Evolutionary conservation across 2,329 filamentous ascomycete species (phyloP).

Genomic region (Ploettnerulaceae sp.): DNA sequence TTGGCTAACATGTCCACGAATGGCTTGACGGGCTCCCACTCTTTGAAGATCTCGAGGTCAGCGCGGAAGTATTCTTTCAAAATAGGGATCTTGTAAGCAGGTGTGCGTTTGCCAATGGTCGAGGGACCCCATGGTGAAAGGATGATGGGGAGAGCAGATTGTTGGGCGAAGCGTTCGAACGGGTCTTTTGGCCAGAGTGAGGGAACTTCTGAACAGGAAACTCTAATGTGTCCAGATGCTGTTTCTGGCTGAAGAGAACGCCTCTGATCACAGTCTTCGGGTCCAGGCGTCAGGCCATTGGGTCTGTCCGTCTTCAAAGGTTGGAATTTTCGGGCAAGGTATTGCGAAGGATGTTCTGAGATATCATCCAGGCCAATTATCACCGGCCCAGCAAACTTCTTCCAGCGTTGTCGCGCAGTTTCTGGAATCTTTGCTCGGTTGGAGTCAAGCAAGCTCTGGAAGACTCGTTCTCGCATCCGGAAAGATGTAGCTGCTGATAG

Average conservation of each 20-base stretch:
- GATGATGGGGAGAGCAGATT: background rate
- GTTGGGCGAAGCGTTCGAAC: background rate
- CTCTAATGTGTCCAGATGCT: too few relatives aligned
- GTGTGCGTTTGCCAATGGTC: background rate
- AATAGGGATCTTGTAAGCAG: background rate
- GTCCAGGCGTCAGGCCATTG: background rate
- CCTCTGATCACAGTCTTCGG: background rate
- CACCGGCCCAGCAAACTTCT: slow-evolving; percentile 8
- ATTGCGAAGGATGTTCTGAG: slow-evolving; percentile 1
- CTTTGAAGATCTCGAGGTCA: slow-evolving; percentile 7
- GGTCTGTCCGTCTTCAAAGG: background rate
- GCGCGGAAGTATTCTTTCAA: background rate
- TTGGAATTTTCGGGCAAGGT: background rate
- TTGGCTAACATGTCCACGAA: slow-evolving; percentile 7
- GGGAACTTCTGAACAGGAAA: background rate
- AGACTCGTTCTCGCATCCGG: slow-evolving; percentile 16
- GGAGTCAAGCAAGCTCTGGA: slow-evolving; percentile 11
- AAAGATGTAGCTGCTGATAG: slow-evolving; percentile 33
- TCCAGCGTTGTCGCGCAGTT: slow-evolving; percentile 1
- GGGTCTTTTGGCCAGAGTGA: background rate
- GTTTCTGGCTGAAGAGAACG: too few relatives aligned
- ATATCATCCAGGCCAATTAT: slow-evolving; percentile 10
- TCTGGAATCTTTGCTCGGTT: background rate
- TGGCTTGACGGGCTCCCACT: slow-evolving; percentile 9
- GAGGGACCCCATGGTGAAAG: background rate